phyloP scores from a whole-genome alignment of 2,329 filamentous ascomycete genomes.

The Ophiostoma tasmaniense region DNA sequence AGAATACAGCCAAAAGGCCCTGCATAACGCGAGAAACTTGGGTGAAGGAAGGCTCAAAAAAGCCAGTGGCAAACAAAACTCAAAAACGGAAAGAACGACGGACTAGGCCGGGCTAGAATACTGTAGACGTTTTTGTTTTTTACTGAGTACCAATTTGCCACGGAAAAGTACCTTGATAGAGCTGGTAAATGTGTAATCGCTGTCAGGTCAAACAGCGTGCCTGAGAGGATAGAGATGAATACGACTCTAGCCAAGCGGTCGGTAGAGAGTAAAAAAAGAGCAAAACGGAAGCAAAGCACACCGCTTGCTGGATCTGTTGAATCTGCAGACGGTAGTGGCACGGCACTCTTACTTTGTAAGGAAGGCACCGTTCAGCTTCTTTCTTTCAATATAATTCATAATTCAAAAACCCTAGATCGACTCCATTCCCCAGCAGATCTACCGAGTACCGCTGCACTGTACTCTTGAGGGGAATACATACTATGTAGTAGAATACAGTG shows the following conservation, averaged over 20 bases:
- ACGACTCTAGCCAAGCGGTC: neutral
- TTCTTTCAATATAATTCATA: no score
- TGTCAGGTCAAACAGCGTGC: neutral
- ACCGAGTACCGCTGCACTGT: neutral
- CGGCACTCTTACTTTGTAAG: no score
- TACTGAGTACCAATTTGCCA: no score
- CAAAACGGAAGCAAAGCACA: neutral
- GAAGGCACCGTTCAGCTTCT: no score
- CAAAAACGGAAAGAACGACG: neutral
- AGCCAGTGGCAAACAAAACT: neutral
- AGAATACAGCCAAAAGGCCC: no score
- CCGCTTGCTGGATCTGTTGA: neutral
- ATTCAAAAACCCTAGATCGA: no score
- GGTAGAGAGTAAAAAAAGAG: no score
- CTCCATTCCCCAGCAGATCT: conserved; percentile 9
- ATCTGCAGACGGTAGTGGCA: neutral
- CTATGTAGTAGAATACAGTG: no score
- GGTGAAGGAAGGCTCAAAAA: no score
- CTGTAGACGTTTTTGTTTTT: neutral
- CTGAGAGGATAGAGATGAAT: neutral
- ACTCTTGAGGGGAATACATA: neutral
- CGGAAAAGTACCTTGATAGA: neutral
- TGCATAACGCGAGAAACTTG: no score
- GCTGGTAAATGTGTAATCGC: neutral
- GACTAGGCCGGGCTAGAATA: neutral